phyloP scores from a whole-genome alignment of 1,284 basidiomycete species.

The Meripilus lineatus region DNA sequence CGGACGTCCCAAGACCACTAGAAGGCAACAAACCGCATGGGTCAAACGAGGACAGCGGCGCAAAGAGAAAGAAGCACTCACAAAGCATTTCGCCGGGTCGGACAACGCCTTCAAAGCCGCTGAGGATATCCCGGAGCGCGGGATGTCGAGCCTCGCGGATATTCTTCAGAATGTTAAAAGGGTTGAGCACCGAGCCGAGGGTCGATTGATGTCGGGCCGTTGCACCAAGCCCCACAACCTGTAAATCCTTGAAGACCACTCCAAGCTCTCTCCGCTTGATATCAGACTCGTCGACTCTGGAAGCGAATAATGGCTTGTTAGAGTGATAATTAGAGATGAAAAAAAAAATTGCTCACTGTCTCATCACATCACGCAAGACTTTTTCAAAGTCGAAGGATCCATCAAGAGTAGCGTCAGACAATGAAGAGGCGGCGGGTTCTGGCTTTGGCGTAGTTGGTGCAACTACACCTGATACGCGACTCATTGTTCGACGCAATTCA shows the following conservation, averaged over 20 bases:
- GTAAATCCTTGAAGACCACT: slow-evolving; percentile 43
- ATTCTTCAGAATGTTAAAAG: slow-evolving; percentile 20
- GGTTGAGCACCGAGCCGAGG: slow-evolving; percentile 37
- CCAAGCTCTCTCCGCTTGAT: slow-evolving; percentile 44
- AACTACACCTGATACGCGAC: neutral
- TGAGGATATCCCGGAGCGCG: slow-evolving; percentile 39
- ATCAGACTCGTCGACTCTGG: slow-evolving; percentile 39
- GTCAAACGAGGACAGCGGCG: neutral
- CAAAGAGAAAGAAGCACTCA: slow-evolving; percentile 22
- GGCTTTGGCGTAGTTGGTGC: neutral
- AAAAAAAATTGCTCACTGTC: slow-evolving; percentile 31
- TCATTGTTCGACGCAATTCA: slow-evolving; percentile 4
- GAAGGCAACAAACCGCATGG: neutral
- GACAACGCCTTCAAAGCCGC: slow-evolving; percentile 46
- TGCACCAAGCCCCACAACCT: slow-evolving; percentile 43
- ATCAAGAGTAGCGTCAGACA: slow-evolving; percentile 14
- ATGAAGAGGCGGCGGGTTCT: neutral
- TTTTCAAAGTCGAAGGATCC: slow-evolving; percentile 44
- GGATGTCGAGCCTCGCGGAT: slow-evolving; percentile 32
- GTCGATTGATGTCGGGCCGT: slow-evolving; percentile 36
- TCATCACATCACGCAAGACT: slow-evolving; percentile 31
- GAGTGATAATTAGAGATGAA: neutral
- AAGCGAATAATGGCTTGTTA: slow-evolving; percentile 1
- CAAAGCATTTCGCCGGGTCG: slow-evolving; percentile 60
- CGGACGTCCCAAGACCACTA: slow-evolving; percentile 61